These are phyloP conservation scores for Phytophthora quininea DNA, from an alignment of 352 stramenopile genomes.

Conservation along the genomic window DNA sequence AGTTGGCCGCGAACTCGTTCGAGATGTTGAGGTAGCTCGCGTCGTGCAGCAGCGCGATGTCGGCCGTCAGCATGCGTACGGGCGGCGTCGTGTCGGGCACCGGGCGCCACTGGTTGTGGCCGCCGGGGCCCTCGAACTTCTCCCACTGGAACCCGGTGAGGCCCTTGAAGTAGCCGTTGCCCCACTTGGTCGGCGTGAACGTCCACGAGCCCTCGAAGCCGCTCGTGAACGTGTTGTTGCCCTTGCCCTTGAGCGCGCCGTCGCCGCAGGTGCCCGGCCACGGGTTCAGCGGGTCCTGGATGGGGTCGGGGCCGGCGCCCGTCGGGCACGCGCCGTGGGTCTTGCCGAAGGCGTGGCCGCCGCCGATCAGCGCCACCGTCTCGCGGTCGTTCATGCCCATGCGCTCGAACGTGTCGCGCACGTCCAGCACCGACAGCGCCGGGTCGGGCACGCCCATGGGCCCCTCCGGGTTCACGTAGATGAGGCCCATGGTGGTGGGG, in stretches of 20 bases:
- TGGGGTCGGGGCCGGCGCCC: conserved; percentile 47
- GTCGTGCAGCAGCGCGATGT: conserved; percentile 81
- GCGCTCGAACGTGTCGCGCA: conserved; percentile 93
- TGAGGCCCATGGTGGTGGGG: conserved; percentile 61
- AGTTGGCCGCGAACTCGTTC: conserved; percentile 66
- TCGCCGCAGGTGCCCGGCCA: conserved; percentile 61
- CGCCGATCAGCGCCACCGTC: conserved; percentile 93
- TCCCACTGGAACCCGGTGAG: conserved; percentile 89
- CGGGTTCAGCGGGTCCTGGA: conserved; percentile 56
- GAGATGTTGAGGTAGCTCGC: conserved; percentile 72
- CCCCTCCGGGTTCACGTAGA: conserved; percentile 76
- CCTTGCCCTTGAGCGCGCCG: conserved; percentile 51
- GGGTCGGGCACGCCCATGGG: conserved; percentile 77
- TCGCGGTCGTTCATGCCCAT: conserved; percentile 94
- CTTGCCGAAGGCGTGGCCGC: conserved; percentile 92
- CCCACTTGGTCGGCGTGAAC: conserved; percentile 87
- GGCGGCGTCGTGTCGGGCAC: conserved; percentile 54
- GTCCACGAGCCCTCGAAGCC: conserved; percentile 91
- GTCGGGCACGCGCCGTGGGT: conserved; percentile 84
- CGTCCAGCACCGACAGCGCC: conserved; percentile 89
- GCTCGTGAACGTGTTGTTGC: conserved; percentile 75
- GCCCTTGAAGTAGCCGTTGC: conserved; percentile 93
- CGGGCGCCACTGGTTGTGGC: conserved; percentile 76
- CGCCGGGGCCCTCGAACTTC: conserved; percentile 68
- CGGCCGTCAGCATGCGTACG: conserved; percentile 87